These are phyloP conservation scores for Russula brevipes DNA, from an alignment of 768 basidiomycete genomes.

Conservation along the genomic window DNA sequence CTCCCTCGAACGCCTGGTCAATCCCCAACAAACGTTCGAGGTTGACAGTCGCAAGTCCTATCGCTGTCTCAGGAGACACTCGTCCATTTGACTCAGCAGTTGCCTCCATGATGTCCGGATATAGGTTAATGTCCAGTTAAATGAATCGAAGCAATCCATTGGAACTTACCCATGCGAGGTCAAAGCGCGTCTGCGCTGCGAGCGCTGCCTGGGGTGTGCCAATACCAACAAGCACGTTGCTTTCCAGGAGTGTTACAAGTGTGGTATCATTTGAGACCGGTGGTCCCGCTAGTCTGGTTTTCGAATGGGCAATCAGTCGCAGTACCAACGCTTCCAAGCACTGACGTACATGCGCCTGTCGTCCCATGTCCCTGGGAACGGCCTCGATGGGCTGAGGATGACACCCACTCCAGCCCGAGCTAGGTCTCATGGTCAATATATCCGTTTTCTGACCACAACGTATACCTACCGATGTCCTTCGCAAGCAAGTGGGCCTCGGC, in stretches of 20 bases:
- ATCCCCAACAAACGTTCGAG: slow-evolving; percentile 42
- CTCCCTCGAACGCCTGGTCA: slow-evolving; percentile 24
- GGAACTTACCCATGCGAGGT: slow-evolving; percentile 37
- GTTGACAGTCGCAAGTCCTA: slow-evolving; percentile 39
- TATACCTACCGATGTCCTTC: slow-evolving; percentile 43
- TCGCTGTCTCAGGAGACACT: slow-evolving; percentile 34
- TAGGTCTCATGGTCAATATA: slow-evolving; percentile 12
- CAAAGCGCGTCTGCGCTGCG: slow-evolving; percentile 36
- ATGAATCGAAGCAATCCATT: not conserved
- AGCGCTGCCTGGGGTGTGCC: slow-evolving; percentile 39
- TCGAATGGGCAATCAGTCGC: slow-evolving; percentile 12
- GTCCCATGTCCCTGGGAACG: slow-evolving; percentile 65
- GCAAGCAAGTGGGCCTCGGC: slow-evolving; percentile 61
- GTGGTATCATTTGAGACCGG: slow-evolving; percentile 52
- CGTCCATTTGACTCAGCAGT: slow-evolving; percentile 37
- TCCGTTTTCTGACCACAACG: not conserved
- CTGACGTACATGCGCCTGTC: slow-evolving; percentile 50
- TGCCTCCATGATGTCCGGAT: slow-evolving; percentile 31
- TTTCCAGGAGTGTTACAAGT: slow-evolving; percentile 47
- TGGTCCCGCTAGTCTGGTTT: slow-evolving; percentile 56
- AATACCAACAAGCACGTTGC: slow-evolving; percentile 60
- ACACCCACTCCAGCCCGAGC: slow-evolving; percentile 68
- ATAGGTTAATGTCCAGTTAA: not conserved
- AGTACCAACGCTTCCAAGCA: not conserved
- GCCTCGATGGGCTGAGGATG: slow-evolving; percentile 57